Percentiles rank a stretch among this genome's conserved stretches.
Conservation (phyloP, 2,329 filamentous ascomycete genomes). For the Cadophora luteo-olivacea region DNA sequence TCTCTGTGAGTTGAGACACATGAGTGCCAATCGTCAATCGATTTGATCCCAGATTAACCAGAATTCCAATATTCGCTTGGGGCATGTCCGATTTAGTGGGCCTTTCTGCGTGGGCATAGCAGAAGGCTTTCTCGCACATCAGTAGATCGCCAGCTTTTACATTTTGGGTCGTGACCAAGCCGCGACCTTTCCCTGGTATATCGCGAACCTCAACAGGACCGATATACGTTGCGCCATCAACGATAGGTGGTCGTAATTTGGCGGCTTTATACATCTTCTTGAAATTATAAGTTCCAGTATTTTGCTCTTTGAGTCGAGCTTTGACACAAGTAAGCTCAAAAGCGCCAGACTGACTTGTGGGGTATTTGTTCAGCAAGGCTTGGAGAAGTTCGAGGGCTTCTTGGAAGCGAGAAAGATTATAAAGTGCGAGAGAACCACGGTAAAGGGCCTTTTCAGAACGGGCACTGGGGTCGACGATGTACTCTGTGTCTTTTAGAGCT, state of each 20-base stretch:
- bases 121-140: constrained; percentile 62
- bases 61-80: neutral
- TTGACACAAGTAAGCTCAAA: constrained; percentile 21
- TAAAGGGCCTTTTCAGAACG: constrained; percentile 27
- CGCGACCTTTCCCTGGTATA: constrained; percentile 52
- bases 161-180: constrained; percentile 55
- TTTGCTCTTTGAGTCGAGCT: constrained; percentile 47
- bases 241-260: constrained; percentile 44
- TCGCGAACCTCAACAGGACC: constrained; percentile 50
- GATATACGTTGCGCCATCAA: constrained; percentile 57
- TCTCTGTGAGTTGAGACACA: constrained; percentile 26
- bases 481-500: constrained; percentile 33
- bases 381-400: constrained; percentile 19
- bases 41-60: constrained; percentile 16
- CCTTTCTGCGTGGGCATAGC: constrained; percentile 21
- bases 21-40: constrained; percentile 20
- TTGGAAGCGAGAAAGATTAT: constrained; percentile 14
- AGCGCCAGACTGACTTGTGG: neutral
- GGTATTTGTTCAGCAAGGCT: constrained; percentile 2
- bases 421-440: constrained; percentile 25
- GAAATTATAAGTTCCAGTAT: constrained; percentile 50
- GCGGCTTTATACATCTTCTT: constrained; percentile 47
- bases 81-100: no score
- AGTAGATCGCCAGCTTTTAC: constrained; percentile 58
- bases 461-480: neutral